phyloP scores from a whole-genome alignment of 176 grass and related monocot genomes.

The Musa schizocarpa region DNA sequence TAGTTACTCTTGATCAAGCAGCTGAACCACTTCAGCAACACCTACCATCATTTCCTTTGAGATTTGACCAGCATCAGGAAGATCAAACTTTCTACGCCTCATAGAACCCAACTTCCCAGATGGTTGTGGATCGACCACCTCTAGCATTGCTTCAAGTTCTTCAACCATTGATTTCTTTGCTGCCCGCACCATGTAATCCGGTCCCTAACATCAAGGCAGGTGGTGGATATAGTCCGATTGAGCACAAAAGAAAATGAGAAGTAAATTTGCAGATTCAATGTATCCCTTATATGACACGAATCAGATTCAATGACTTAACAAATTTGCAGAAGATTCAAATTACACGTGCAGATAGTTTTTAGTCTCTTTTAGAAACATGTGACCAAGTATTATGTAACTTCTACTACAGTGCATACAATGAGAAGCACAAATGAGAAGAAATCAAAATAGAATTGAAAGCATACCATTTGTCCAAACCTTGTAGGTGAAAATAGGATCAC shows the following conservation, averaged over 20 bases:
- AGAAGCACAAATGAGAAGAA: not conserved
- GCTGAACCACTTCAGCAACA: slow-evolving; percentile 31
- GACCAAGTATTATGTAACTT: too few species aligned
- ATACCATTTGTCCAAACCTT: not conserved
- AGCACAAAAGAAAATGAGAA: not conserved
- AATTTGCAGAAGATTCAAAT: not conserved
- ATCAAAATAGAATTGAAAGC: not conserved
- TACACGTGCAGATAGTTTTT: too few species aligned
- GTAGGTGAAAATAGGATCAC: not conserved
- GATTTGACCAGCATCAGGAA: slow-evolving; percentile 45
- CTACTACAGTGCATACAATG: not conserved
- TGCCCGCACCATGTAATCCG: slow-evolving; percentile 77
- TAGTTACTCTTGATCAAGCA: slow-evolving; percentile 41
- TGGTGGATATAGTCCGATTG: not conserved
- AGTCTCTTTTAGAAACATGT: too few species aligned
- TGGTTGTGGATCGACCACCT: slow-evolving; percentile 72
- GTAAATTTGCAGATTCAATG: too few species aligned
- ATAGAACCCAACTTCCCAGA: slow-evolving; percentile 35
- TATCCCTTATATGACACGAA: not conserved
- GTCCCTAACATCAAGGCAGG: slow-evolving; percentile 32
- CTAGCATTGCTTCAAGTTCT: slow-evolving; percentile 77
- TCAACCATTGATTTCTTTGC: slow-evolving; percentile 77
- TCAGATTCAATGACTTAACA: not conserved
- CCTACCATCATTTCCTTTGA: slow-evolving; percentile 30
- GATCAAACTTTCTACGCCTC: slow-evolving; percentile 64